Evolutionary conservation across 2,329 filamentous ascomycete genomes (phyloP).

Genomic region (Fusarium sp.): DNA sequence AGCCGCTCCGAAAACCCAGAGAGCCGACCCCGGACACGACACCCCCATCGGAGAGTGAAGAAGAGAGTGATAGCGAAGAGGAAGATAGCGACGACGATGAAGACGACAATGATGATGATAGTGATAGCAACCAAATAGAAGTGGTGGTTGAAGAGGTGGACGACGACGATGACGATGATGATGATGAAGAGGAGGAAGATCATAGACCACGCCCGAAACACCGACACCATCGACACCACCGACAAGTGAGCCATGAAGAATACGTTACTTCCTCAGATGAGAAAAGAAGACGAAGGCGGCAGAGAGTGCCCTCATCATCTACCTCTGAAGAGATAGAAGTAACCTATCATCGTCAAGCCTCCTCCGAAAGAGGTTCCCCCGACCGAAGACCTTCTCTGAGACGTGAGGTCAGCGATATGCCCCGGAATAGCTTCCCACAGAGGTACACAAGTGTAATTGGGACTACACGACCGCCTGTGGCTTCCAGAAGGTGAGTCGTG

Average conservation of each 20-base stretch:
- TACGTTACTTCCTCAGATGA: slow-evolving; percentile 42
- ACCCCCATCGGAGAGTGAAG: slow-evolving; percentile 27
- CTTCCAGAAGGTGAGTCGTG: slow-evolving; percentile 45
- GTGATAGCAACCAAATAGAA: slow-evolving; percentile 34
- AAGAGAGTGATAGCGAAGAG: slow-evolving; percentile 31
- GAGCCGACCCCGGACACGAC: slow-evolving; percentile 35
- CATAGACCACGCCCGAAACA: slow-evolving; percentile 20
- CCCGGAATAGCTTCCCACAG: slow-evolving; percentile 41
- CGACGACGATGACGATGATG: slow-evolving; percentile 35
- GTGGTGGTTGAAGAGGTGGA: slow-evolving; percentile 44
- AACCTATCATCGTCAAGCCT: slow-evolving; percentile 36
- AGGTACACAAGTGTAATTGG: slow-evolving; percentile 46
- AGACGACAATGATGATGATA: slow-evolving; percentile 22
- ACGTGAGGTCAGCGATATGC: slow-evolving; percentile 44
- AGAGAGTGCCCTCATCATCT: slow-evolving; percentile 36
- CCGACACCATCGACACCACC: slow-evolving; percentile 19
- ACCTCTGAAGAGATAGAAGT: slow-evolving; percentile 41
- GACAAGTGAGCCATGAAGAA: slow-evolving; percentile 41
- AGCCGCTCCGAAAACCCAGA: slow-evolving; percentile 26
- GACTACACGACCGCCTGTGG: slow-evolving; percentile 47
- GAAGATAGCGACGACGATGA: background rate
- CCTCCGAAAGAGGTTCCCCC: slow-evolving; percentile 44
- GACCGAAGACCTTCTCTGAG: slow-evolving; percentile 43
- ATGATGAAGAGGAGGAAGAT: background rate
- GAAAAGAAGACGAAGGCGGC: slow-evolving; percentile 35